Conservation (phyloP, 768 basidiomycete species). For the Xerocomus brunneocitrinus region DNA sequence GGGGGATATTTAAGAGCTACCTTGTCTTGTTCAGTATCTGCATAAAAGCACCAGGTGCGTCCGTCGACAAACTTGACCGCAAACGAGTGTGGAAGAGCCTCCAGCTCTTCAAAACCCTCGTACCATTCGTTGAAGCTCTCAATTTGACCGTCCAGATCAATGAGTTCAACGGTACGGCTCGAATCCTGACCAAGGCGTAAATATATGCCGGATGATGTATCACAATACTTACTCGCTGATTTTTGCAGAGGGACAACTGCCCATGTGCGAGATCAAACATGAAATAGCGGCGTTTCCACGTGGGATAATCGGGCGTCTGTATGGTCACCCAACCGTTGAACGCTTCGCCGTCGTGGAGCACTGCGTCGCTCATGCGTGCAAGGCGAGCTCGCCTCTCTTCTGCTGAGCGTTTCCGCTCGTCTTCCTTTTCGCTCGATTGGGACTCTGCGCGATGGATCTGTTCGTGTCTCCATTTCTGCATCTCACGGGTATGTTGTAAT, state of each 20-base stretch:
- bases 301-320: constrained; percentile 47
- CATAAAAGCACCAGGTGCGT: constrained; percentile 52
- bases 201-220: neutral
- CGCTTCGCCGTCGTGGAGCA: constrained; percentile 40
- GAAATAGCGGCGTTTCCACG: constrained; percentile 66
- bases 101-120: constrained; percentile 63
- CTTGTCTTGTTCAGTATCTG: constrained; percentile 63
- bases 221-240: constrained; percentile 40
- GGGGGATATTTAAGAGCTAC: constrained; percentile 24
- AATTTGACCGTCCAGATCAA: constrained; percentile 46
- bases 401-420: constrained; percentile 37
- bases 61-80: constrained; percentile 56
- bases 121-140: constrained; percentile 54
- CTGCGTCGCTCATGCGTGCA: constrained; percentile 43
- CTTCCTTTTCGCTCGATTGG: constrained; percentile 41
- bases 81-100: constrained; percentile 63
- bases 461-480: constrained; percentile 51
- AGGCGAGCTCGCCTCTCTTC: constrained; percentile 37
- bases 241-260: constrained; percentile 45
- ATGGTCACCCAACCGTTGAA: constrained; percentile 59
- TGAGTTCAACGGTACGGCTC: constrained; percentile 24
- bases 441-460: constrained; percentile 44
- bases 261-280: constrained; percentile 44
- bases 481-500: constrained; percentile 44
- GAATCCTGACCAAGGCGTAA: constrained; percentile 26